phyloP scores from a whole-genome alignment of 192 early-diverging fungal species.

The Diversispora eburnea region DNA sequence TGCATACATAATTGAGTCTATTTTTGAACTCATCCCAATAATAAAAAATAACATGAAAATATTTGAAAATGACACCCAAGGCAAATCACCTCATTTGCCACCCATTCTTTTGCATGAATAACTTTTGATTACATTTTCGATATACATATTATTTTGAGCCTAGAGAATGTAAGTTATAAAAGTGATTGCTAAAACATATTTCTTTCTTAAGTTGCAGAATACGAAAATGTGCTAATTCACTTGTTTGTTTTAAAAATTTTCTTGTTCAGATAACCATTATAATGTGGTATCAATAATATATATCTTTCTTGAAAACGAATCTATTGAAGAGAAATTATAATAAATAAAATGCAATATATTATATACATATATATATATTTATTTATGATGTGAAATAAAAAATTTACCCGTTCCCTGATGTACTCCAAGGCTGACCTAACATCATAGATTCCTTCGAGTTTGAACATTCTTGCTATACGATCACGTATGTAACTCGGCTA shows the following conservation, averaged over 20 bases:
- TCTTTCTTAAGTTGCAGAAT: no score
- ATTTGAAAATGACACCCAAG: not conserved
- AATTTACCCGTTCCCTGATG: not conserved
- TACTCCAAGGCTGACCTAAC: conserved; percentile 11
- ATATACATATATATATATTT: no score
- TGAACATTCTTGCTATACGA: not conserved
- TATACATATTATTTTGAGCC: not conserved
- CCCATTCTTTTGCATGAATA: conserved; percentile 6
- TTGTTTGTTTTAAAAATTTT: not conserved
- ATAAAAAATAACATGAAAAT: not conserved
- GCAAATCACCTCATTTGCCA: not conserved
- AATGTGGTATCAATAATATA: not conserved
- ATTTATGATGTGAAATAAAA: not conserved
- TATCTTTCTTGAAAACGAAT: not conserved
- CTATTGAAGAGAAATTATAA: not conserved
- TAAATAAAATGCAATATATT: not conserved
- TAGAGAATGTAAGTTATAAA: no score
- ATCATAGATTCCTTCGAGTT: not conserved
- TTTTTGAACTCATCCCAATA: not conserved
- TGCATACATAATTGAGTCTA: no score
- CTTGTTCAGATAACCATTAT: not conserved
- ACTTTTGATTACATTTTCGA: not conserved
- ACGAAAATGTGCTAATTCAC: not conserved
- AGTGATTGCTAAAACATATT: no score
- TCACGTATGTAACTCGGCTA: no score